phyloP scores from a whole-genome alignment of 805 yeast genomes.

The Lachancea fermentati region DNA sequence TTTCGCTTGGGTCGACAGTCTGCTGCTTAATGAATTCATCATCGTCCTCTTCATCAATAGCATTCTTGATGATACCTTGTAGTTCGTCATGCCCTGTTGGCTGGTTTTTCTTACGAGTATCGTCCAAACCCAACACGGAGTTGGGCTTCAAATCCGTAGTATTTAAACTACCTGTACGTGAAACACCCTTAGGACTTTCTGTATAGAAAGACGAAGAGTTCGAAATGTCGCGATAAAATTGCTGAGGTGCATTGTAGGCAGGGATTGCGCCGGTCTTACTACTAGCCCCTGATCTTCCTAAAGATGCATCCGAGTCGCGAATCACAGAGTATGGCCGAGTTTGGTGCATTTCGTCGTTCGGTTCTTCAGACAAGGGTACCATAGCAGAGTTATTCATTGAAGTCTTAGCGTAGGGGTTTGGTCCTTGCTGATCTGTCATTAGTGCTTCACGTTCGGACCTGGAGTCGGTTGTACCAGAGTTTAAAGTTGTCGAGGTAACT shows the following conservation, averaged over 20 bases:
- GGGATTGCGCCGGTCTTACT: not conserved
- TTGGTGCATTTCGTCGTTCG: not conserved
- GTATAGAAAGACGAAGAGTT: conserved; percentile 8
- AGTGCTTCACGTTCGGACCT: conserved; percentile 7
- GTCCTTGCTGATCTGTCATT: not conserved
- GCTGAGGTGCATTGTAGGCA: not conserved
- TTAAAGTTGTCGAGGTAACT: conserved; percentile 8
- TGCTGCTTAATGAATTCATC: conserved; percentile 16
- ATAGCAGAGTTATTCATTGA: not conserved
- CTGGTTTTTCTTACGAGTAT: conserved; percentile 17
- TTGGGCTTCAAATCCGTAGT: conserved; percentile 9
- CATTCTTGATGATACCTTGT: conserved; percentile 24
- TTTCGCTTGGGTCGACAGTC: conserved; percentile 17
- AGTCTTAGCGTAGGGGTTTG: not conserved
- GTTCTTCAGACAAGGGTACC: not conserved
- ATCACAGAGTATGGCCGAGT: not conserved
- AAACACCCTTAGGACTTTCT: not conserved
- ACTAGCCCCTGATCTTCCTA: not conserved
- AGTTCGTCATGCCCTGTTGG: conserved; percentile 16
- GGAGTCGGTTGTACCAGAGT: conserved; percentile 9
- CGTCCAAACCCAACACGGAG: conserved; percentile 21
- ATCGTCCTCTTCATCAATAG: conserved; percentile 14
- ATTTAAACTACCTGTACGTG: conserved; percentile 6
- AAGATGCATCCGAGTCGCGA: not conserved
- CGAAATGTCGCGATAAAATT: conserved; percentile 5